These are phyloP conservation scores for Yamadazyma olivae DNA, from an alignment of 805 yeast species.

Conservation along the genomic window DNA sequence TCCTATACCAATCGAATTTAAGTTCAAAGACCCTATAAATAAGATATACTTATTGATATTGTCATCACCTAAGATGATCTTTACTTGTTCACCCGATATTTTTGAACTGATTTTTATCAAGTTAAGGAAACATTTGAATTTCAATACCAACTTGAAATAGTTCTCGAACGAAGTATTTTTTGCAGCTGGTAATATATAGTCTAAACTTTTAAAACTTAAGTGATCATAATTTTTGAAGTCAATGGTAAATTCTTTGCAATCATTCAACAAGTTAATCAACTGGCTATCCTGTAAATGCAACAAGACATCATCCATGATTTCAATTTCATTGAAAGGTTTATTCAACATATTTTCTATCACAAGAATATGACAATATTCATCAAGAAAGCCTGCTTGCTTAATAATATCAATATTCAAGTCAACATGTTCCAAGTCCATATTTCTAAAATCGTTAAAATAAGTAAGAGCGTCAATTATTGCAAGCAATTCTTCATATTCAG, in stretches of 20 bases:
- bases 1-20: constrained; percentile 11
- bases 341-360: constrained; percentile 3
- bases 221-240: constrained; percentile 1
- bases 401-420: background rate
- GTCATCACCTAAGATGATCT: constrained; percentile 4
- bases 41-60: constrained; percentile 6
- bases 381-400: constrained; percentile 3
- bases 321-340: constrained; percentile 10
- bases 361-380: constrained; percentile 7
- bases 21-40: constrained; percentile 9
- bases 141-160: constrained; percentile 8
- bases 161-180: constrained; percentile 6
- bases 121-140: constrained; percentile 12
- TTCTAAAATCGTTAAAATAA: constrained; percentile 7
- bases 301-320: constrained; percentile 1
- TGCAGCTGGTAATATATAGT: constrained; percentile 7
- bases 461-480: constrained; percentile 6
- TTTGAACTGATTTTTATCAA: constrained; percentile 10
- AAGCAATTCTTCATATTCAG: constrained; percentile 1
- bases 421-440: background rate
- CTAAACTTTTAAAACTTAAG: constrained; percentile 4
- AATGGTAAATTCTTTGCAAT: constrained; percentile 5
- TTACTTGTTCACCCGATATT: constrained; percentile 5
- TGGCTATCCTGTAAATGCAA: background rate
- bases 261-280: background rate